Conservation (phyloP, 2,329 filamentous ascomycete species). For the Fusarium devonianum region DNA sequence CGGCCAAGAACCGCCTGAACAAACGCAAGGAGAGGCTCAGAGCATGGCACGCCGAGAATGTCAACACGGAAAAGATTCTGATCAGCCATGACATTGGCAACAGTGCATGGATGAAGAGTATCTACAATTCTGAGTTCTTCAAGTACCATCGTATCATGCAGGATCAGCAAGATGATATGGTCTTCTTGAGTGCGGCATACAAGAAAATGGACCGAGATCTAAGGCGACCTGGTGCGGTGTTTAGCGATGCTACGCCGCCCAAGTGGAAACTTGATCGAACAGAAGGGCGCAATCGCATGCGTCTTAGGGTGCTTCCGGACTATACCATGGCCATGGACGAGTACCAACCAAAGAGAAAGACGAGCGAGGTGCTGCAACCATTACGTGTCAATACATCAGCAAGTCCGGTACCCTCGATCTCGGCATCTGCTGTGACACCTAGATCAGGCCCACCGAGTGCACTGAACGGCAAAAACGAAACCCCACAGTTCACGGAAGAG, state of each 20-base stretch:
- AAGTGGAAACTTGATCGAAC: constrained; percentile 97
- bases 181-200: constrained; percentile 78
- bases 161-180: constrained; percentile 90
- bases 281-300: constrained; percentile 94
- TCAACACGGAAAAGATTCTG: constrained; percentile 73
- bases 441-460: constrained; percentile 27
- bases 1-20: constrained; percentile 70
- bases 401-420: constrained; percentile 30
- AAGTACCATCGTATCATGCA: constrained; percentile 90
- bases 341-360: constrained; percentile 84
- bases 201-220: constrained; percentile 81
- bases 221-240: constrained; percentile 79
- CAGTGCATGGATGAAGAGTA: constrained; percentile 92
- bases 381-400: constrained; percentile 46
- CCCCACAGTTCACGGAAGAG: constrained; percentile 33
- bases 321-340: constrained; percentile 72
- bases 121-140: constrained; percentile 88
- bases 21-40: constrained; percentile 85
- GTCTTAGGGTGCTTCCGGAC: constrained; percentile 85
- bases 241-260: constrained; percentile 67
- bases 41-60: constrained; percentile 77
- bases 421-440: constrained; percentile 28
- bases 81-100: constrained; percentile 87
- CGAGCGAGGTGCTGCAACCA: constrained; percentile 51
- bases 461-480: constrained; percentile 32